Evolutionary conservation across 2,329 filamentous ascomycete genomes (phyloP).

Genomic region (Cladophialophora immunda): DNA sequence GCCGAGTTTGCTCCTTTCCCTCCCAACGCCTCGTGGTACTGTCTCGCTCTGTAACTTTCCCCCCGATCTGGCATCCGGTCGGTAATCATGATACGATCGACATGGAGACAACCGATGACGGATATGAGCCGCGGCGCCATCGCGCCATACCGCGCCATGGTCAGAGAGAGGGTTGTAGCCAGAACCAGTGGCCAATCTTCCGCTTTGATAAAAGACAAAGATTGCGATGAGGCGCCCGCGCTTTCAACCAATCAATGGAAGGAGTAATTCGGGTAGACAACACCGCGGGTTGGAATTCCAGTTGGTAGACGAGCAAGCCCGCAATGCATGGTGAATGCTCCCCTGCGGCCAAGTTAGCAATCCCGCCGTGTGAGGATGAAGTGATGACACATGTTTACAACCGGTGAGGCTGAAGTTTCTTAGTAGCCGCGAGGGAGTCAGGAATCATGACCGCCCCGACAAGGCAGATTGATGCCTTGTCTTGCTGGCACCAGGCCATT

Average conservation of each 20-base stretch:
- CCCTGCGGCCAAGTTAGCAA: not conserved
- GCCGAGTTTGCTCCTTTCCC: conserved; percentile 36
- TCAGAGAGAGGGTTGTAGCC: not conserved
- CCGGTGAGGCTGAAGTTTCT: not conserved
- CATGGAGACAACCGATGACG: conserved; percentile 28
- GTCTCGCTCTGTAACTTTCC: conserved; percentile 20
- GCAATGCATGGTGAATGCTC: not conserved
- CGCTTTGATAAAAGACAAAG: not conserved
- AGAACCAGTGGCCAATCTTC: not conserved
- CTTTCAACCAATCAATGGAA: not conserved
- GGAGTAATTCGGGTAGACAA: not conserved
- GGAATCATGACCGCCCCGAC: not conserved
- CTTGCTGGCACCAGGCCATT: not conserved
- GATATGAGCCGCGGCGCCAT: conserved; percentile 12
- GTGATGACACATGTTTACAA: not conserved
- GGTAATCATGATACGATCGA: conserved; percentile 27
- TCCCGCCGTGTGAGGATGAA: not conserved
- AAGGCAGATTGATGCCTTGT: not conserved
- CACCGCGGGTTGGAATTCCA: not conserved
- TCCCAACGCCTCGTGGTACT: conserved; percentile 13
- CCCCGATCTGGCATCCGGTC: conserved; percentile 28
- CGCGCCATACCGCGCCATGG: not conserved
- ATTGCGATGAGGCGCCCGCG: not conserved
- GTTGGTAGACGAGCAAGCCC: not conserved
- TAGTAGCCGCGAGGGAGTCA: not conserved